Percentiles rank a stretch among this genome's conserved stretches.
phyloP scores from a whole-genome alignment of 164 flowering plant species.

The Aristolochia fimbriata region DNA sequence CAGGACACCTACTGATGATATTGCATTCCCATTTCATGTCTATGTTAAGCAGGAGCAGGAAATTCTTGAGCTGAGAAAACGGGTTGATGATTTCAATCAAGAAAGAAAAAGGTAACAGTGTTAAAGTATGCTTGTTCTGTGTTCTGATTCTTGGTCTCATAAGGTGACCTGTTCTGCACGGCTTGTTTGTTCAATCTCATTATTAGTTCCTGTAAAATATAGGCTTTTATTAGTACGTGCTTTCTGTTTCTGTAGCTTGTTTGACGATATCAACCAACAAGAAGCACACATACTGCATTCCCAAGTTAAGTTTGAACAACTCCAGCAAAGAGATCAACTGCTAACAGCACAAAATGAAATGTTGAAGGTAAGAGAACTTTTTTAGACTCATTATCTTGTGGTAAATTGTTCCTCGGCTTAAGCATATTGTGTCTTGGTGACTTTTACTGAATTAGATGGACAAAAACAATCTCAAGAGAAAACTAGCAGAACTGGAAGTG shows the following conservation, averaged over 20 bases:
- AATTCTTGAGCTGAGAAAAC: constrained; percentile 34
- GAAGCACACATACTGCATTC: constrained; percentile 36
- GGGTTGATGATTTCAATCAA: constrained; percentile 37
- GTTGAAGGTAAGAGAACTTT: constrained; percentile 49
- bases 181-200: background rate
- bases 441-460: constrained; percentile 38
- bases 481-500: constrained; percentile 53
- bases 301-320: constrained; percentile 43
- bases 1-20: background rate
- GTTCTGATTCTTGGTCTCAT: background rate
- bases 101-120: constrained; percentile 55
- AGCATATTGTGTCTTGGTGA: background rate
- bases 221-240: background rate
- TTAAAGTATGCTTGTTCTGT: background rate
- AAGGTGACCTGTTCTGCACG: background rate
- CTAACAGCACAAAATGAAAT: constrained; percentile 70
- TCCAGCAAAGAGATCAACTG: constrained; percentile 55
- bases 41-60: constrained; percentile 46
- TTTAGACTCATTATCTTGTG: background rate
- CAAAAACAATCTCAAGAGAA: constrained; percentile 47
- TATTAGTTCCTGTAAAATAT: background rate
- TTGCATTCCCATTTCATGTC: background rate
- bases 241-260: constrained; percentile 30
- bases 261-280: constrained; percentile 31
- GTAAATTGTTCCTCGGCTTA: background rate